Conservation (phyloP, 2,329 filamentous ascomycete species). For the Aspergillus vadensis region DNA sequence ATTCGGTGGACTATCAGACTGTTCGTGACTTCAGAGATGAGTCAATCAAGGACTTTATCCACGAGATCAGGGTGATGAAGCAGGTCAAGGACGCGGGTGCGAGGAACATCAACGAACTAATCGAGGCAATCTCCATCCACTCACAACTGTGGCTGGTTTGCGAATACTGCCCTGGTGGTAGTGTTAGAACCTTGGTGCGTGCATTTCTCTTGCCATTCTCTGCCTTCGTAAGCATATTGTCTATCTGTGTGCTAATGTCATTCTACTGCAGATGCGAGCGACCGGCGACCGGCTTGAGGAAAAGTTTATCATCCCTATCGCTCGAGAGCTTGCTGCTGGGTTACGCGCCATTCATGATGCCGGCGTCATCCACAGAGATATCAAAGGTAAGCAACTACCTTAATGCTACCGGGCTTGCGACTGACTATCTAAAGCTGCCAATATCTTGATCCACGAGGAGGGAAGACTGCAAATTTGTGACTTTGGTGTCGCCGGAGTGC, state of each 20-base stretch:
- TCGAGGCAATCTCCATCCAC: conserved; percentile 65
- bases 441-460: conserved; percentile 65
- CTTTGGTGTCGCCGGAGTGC: conserved; percentile 65
- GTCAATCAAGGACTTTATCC: conserved; percentile 58
- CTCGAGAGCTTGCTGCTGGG: conserved; percentile 63
- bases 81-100: conserved; percentile 64
- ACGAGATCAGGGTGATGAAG: conserved; percentile 64
- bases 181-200: conserved; percentile 64
- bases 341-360: conserved; percentile 65
- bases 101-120: conserved; percentile 64
- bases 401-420: too few relatives aligned
- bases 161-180: conserved; percentile 68
- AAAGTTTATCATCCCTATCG: conserved; percentile 64
- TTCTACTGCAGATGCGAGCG: conserved; percentile 47
- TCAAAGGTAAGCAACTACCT: conserved; percentile 55
- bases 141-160: conserved; percentile 68
- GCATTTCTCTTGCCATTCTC: not conserved
- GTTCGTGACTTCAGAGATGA: conserved; percentile 51
- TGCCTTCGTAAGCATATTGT: conserved; percentile 23
- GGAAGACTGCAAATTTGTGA: conserved; percentile 65
- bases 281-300: conserved; percentile 57
- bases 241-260: not conserved
- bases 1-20: conserved; percentile 51
- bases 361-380: conserved; percentile 66
- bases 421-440: conserved; percentile 51